These are phyloP conservation scores for Cryptococcus deneoformans DNA, from an alignment of 1,284 basidiomycete species.

Conservation along the genomic window DNA sequence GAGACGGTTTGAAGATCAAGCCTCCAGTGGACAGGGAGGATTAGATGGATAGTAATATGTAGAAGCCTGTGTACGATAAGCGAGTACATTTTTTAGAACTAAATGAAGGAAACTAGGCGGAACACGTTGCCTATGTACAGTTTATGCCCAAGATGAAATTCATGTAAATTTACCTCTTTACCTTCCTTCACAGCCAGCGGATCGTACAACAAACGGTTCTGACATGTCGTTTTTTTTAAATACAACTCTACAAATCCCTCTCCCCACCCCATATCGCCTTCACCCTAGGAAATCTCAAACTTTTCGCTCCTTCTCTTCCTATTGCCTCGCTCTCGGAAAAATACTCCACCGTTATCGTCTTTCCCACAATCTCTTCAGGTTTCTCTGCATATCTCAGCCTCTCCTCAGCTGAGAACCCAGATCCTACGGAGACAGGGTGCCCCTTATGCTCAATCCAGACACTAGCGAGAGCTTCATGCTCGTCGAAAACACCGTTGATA, in stretches of 20 bases:
- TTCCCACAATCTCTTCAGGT: constrained; percentile 41
- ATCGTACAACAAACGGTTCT: too few species aligned
- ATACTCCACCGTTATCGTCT: constrained; percentile 46
- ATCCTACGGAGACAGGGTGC: constrained; percentile 38
- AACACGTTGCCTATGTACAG: too few species aligned
- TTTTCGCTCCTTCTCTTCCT: constrained; percentile 19
- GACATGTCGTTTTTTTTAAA: too few species aligned
- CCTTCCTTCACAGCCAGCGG: too few species aligned
- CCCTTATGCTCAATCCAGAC: constrained; percentile 44
- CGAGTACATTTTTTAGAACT: too few species aligned
- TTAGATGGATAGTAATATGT: not conserved
- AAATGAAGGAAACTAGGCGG: too few species aligned
- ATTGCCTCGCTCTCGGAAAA: constrained; percentile 38
- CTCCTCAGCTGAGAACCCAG: constrained; percentile 41
- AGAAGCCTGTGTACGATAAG: not conserved
- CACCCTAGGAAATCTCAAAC: constrained; percentile 44
- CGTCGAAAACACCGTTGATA: constrained; percentile 33
- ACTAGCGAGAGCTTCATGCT: constrained; percentile 33
- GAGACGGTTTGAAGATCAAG: constrained; percentile 39
- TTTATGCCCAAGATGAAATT: too few species aligned
- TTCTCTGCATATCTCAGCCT: constrained; percentile 35
- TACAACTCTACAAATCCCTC: constrained; percentile 14
- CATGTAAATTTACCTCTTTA: too few species aligned
- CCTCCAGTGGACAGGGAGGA: constrained; percentile 17
- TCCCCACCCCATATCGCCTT: constrained; percentile 43